Evolutionary conservation across 805 yeast genomes (phyloP).

Genomic region (Kodamaea fukazawae): DNA sequence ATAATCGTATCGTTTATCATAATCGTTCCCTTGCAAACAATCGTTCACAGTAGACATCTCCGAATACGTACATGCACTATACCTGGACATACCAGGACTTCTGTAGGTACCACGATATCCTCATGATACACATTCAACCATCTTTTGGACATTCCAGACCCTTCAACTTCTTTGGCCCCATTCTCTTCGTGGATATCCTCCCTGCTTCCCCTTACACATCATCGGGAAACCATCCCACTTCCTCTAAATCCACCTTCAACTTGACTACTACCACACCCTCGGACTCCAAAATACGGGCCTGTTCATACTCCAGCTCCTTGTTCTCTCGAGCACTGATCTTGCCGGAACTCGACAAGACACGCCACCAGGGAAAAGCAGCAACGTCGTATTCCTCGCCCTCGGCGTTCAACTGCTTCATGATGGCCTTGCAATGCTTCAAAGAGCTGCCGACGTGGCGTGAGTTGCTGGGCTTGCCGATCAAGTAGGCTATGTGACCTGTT

Average conservation of each 20-base stretch:
- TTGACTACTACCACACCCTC: conserved; percentile 46
- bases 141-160: no score
- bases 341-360: conserved; percentile 67
- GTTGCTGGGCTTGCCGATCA: conserved; percentile 60
- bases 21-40: no score
- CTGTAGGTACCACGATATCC: no score
- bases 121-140: no score
- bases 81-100: no score
- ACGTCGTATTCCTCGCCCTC: conserved; percentile 17
- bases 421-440: conserved; percentile 44
- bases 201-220: conserved; percentile 25
- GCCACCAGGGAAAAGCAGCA: conserved; percentile 72
- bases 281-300: conserved; percentile 39
- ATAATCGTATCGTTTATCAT: no score
- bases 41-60: no score
- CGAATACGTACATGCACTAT: no score
- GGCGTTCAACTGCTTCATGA: conserved; percentile 22
- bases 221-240: conserved; percentile 71
- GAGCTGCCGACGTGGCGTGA: conserved; percentile 76
- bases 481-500: conserved; percentile 66
- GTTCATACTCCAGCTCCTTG: conserved; percentile 42
- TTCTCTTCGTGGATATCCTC: no score
- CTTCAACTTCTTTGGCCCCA: no score
- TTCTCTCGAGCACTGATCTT: conserved; percentile 52
- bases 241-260: conserved; percentile 40